Conservation (phyloP, 2,329 filamentous ascomycete genomes). For the Cladosporium cucumerinum region DNA sequence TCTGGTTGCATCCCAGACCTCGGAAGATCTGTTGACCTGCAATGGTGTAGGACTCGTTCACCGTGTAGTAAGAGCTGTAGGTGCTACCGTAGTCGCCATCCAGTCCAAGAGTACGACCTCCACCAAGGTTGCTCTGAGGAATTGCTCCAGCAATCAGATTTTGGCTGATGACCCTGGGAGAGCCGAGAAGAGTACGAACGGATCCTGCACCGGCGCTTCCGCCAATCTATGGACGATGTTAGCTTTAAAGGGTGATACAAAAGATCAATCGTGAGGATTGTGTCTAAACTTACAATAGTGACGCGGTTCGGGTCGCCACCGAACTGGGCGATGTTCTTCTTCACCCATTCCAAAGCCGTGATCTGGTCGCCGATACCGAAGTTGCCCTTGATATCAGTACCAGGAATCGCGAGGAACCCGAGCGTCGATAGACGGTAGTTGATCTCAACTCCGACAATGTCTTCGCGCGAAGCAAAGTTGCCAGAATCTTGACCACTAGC, state of each 20-base stretch:
- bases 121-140: slow-evolving; percentile 53
- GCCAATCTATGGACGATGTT: slow-evolving; percentile 32
- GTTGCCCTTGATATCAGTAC: slow-evolving; percentile 55
- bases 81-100: slow-evolving; percentile 56
- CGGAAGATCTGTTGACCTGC: slow-evolving; percentile 52
- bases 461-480: slow-evolving; percentile 54
- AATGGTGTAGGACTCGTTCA: slow-evolving; percentile 49
- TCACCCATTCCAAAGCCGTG: slow-evolving; percentile 48
- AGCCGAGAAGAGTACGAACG: slow-evolving; percentile 53
- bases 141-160: slow-evolving; percentile 44
- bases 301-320: slow-evolving; percentile 48
- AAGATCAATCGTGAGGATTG: background rate
- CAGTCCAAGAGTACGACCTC: slow-evolving; percentile 55
- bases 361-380: slow-evolving; percentile 53
- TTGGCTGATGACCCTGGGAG: slow-evolving; percentile 46
- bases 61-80: slow-evolving; percentile 58
- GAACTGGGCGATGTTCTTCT: slow-evolving; percentile 45
- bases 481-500: slow-evolving; percentile 48
- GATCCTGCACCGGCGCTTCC: slow-evolving; percentile 55
- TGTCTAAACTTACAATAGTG: slow-evolving; percentile 34
- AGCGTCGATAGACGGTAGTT: slow-evolving; percentile 60
- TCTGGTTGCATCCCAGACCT: slow-evolving; percentile 51
- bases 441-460: slow-evolving; percentile 58
- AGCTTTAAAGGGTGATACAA: background rate
- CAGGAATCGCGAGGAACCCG: slow-evolving; percentile 56